Evolutionary conservation across 805 yeast genomes (phyloP).

Genomic region (Hanseniaspora guilliermondii): DNA sequence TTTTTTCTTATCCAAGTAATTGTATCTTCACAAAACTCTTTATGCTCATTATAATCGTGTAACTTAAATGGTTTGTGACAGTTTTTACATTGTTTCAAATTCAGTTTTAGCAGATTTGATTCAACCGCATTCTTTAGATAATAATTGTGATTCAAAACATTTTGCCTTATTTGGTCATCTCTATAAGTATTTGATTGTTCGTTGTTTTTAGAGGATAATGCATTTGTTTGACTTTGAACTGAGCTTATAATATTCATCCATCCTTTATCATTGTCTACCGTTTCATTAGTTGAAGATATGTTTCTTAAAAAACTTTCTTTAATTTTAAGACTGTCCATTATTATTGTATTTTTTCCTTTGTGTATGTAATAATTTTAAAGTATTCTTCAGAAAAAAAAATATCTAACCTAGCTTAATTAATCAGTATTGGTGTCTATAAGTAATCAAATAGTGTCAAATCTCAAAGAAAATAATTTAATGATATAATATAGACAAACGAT

Average conservation of each 20-base stretch:
- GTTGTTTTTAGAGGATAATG: conserved; percentile 16
- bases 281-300: background rate
- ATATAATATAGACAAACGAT: no score
- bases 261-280: background rate
- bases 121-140: conserved; percentile 17
- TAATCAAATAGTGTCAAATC: no score
- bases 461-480: no score
- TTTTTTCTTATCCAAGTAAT: conserved; percentile 12
- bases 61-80: conserved; percentile 26
- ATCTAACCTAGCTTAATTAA: no score
- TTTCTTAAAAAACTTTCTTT: background rate
- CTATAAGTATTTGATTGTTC: conserved; percentile 15
- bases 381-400: no score
- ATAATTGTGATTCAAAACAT: conserved; percentile 21
- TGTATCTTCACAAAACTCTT: conserved; percentile 16
- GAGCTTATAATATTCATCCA: conserved; percentile 15
- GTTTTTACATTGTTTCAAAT: conserved; percentile 25
- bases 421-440: no score
- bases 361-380: no score
- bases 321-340: background rate
- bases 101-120: conserved; percentile 18
- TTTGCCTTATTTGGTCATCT: background rate
- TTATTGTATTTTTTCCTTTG: background rate
- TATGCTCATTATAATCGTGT: conserved; percentile 23
- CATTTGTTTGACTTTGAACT: conserved; percentile 18